Evolutionary conservation across 2,329 filamentous ascomycete species (phyloP).

Genomic region (Claviceps fusiformis): DNA sequence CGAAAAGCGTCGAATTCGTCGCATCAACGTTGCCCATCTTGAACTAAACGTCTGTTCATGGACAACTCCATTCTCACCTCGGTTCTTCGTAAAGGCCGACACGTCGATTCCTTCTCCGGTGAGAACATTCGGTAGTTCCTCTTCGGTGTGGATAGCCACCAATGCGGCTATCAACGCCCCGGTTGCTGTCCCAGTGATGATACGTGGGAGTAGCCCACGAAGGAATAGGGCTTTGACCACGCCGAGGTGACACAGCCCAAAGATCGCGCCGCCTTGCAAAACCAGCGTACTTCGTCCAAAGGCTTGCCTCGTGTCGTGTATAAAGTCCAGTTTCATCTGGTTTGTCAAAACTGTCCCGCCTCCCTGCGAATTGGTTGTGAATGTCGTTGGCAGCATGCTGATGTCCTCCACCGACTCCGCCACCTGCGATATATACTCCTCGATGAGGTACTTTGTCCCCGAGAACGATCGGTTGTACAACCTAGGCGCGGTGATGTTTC

Average conservation of each 20-base stretch:
- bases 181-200: conserved; percentile 83
- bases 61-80: conserved; percentile 17
- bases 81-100: conserved; percentile 51
- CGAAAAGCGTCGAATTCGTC: conserved; percentile 56
- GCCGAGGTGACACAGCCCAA: conserved; percentile 79
- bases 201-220: conserved; percentile 68
- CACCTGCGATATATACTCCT: conserved; percentile 78
- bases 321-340: conserved; percentile 70
- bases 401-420: conserved; percentile 72
- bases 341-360: conserved; percentile 39
- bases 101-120: conserved; percentile 72
- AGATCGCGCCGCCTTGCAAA: conserved; percentile 80
- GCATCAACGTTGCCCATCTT: conserved; percentile 44
- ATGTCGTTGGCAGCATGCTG: conserved; percentile 47
- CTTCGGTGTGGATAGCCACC: conserved; percentile 75
- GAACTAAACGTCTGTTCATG: conserved; percentile 26
- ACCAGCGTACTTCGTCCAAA: conserved; percentile 80
- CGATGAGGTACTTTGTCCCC: conserved; percentile 80
- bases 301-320: conserved; percentile 76
- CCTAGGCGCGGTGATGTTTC: conserved; percentile 71
- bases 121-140: conserved; percentile 65
- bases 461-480: conserved; percentile 77
- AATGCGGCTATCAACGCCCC: conserved; percentile 82
- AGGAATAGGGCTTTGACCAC: conserved; percentile 80
- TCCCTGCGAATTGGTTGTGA: conserved; percentile 21